Evolutionary conservation across 805 yeast species (phyloP).

Genomic region (Starmerella powellii): DNA sequence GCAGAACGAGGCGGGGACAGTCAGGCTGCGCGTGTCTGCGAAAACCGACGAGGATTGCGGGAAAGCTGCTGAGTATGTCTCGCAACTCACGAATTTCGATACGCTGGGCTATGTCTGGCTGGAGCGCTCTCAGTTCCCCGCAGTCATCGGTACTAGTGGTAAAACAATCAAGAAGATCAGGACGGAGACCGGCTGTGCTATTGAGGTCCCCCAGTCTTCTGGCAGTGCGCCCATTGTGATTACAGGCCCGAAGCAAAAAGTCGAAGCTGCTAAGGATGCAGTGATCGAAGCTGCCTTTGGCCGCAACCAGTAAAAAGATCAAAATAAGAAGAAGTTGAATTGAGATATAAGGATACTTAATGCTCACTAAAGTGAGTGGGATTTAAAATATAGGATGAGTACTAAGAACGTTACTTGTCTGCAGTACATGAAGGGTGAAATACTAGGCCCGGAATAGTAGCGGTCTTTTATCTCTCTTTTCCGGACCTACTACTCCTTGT

Average conservation of each 20-base stretch:
- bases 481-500: no score
- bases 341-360: no score
- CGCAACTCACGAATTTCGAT: conserved; percentile 37
- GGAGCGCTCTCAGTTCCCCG: conserved; percentile 28
- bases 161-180: conserved; percentile 51
- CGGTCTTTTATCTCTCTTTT: no score
- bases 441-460: no score
- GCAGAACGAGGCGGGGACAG: neutral
- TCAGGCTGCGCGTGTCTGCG: conserved; percentile 34
- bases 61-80: conserved; percentile 42
- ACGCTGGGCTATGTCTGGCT: conserved; percentile 53
- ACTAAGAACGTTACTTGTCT: no score
- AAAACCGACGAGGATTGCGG: conserved; percentile 37
- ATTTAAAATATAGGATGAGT: no score
- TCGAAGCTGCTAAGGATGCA: conserved; percentile 12
- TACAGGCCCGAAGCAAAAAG: conserved; percentile 11
- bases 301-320: no score
- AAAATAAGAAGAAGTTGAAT: neutral
- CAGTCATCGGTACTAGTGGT: conserved; percentile 67
- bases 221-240: conserved; percentile 5
- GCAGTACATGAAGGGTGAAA: no score
- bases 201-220: conserved; percentile 15
- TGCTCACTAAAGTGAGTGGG: no score
- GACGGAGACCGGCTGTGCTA: conserved; percentile 33
- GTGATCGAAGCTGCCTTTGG: conserved; percentile 4